Evolutionary conservation across 2,329 filamentous ascomycete genomes (phyloP).

Genomic region (Karstenula rhodostoma): DNA sequence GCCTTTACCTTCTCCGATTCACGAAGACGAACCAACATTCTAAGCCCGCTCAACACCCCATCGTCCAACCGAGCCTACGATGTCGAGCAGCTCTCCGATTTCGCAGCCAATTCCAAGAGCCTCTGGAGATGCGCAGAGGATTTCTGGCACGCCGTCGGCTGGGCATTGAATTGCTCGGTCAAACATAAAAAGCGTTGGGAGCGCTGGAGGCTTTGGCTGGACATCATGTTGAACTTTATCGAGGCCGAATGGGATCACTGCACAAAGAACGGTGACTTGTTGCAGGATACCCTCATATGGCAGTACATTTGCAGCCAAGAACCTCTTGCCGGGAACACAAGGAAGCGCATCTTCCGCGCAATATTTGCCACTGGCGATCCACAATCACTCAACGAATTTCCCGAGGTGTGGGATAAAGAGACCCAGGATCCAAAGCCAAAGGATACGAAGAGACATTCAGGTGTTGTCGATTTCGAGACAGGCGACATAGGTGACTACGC

Average conservation of each 20-base stretch:
- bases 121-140: constrained; percentile 81
- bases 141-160: constrained; percentile 89
- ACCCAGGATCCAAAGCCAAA: constrained; percentile 57
- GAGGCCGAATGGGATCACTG: constrained; percentile 74
- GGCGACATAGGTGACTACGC: constrained; percentile 67
- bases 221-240: constrained; percentile 79
- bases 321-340: constrained; percentile 48
- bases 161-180: constrained; percentile 91
- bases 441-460: constrained; percentile 63
- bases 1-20: constrained; percentile 72
- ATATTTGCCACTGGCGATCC: constrained; percentile 71
- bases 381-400: constrained; percentile 63
- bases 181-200: constrained; percentile 77
- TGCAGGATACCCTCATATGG: constrained; percentile 67
- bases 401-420: constrained; percentile 74
- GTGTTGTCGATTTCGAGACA: constrained; percentile 62
- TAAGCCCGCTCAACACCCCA: constrained; percentile 31
- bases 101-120: constrained; percentile 67
- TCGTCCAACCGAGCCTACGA: constrained; percentile 47
- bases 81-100: constrained; percentile 38
- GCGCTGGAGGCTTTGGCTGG: constrained; percentile 82
- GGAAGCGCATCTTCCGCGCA: constrained; percentile 67
- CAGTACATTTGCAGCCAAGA: constrained; percentile 62
- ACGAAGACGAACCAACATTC: constrained; percentile 29
- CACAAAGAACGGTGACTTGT: constrained; percentile 41